A percentile compares a stretch with the other conserved stretches of the same genome.
phyloP scores from a whole-genome alignment of 2,329 filamentous ascomycete genomes.

The Aurifilum marmelostoma region DNA sequence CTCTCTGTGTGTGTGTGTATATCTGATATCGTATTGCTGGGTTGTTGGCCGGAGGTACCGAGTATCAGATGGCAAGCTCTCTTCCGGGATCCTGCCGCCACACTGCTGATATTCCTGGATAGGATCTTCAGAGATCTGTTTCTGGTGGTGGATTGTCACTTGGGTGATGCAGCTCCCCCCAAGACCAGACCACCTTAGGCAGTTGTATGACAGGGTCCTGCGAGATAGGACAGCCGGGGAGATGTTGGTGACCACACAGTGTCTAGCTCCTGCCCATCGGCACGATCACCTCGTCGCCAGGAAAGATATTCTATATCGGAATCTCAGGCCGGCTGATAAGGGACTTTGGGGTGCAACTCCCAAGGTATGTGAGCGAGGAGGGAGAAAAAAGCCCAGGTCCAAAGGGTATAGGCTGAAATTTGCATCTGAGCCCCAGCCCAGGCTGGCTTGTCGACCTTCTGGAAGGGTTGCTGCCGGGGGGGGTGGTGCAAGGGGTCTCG shows the following conservation, averaged over 20 bases:
- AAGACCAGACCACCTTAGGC: slow-evolving; percentile 27
- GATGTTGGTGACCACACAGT: slow-evolving; percentile 7
- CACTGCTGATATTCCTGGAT: slow-evolving; percentile 27
- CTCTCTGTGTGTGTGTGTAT: not conserved
- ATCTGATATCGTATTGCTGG: slow-evolving; percentile 13
- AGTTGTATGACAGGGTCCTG: slow-evolving; percentile 24
- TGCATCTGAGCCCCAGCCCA: not conserved
- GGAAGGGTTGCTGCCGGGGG: not conserved
- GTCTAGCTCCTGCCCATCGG: slow-evolving; percentile 5
- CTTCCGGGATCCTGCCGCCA: slow-evolving; percentile 8
- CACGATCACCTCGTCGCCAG: slow-evolving; percentile 6
- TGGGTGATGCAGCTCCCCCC: slow-evolving; percentile 22
- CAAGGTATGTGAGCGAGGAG: slow-evolving; percentile 2
- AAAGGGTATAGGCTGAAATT: not conserved
- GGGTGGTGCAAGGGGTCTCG: not conserved
- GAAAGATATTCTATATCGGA: not conserved
- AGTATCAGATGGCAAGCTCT: slow-evolving; percentile 17
- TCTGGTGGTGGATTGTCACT: slow-evolving; percentile 16
- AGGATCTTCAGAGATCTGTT: slow-evolving; percentile 15
- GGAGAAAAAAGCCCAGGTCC: slow-evolving; percentile 13
- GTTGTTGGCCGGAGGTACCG: slow-evolving; percentile 14
- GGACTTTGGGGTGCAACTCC: not conserved
- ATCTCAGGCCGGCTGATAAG: slow-evolving; percentile 22
- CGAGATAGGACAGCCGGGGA: slow-evolving; percentile 27
- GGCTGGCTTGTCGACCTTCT: not conserved